Evolutionary conservation across 2,329 filamentous ascomycete genomes (phyloP).

Genomic region (Cladosporium sp.): DNA sequence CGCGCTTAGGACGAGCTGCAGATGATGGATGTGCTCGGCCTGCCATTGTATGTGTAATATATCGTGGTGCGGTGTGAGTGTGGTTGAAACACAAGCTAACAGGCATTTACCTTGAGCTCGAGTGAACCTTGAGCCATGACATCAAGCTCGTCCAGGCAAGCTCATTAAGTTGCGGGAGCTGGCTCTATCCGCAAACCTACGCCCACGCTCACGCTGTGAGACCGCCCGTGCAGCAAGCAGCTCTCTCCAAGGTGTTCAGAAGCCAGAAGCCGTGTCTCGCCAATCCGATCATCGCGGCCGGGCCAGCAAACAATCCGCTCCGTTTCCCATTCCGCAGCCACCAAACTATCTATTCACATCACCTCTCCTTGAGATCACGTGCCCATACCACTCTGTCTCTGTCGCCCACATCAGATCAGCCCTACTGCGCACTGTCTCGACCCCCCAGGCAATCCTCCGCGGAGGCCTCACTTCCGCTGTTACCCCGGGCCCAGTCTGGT

Average conservation of each 20-base stretch:
- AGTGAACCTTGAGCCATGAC: constrained; percentile 6
- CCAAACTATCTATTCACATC: background rate
- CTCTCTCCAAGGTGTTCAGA: background rate
- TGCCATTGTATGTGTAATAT: constrained; percentile 4
- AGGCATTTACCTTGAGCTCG: background rate
- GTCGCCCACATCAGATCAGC: background rate
- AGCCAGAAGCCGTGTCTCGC: background rate
- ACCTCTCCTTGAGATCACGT: background rate
- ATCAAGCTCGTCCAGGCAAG: constrained; percentile 4
- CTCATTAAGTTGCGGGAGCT: background rate
- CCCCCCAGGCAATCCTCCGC: constrained; percentile 15
- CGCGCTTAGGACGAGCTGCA: constrained; percentile 70
- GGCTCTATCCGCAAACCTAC: background rate
- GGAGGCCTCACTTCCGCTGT: constrained; percentile 19
- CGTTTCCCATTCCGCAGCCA: background rate
- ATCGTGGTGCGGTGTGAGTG: background rate
- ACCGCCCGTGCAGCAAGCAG: background rate
- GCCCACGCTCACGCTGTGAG: background rate
- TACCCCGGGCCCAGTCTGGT: constrained; percentile 17
- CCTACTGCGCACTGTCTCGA: background rate
- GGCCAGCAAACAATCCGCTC: background rate
- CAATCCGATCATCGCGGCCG: background rate
- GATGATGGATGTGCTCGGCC: constrained; percentile 12
- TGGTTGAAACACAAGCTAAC: background rate
- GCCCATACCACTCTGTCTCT: background rate